Base-by-base conservation (phyloP, 495 filamentous ascomycete species). In the Penicillium angulare region DNA sequence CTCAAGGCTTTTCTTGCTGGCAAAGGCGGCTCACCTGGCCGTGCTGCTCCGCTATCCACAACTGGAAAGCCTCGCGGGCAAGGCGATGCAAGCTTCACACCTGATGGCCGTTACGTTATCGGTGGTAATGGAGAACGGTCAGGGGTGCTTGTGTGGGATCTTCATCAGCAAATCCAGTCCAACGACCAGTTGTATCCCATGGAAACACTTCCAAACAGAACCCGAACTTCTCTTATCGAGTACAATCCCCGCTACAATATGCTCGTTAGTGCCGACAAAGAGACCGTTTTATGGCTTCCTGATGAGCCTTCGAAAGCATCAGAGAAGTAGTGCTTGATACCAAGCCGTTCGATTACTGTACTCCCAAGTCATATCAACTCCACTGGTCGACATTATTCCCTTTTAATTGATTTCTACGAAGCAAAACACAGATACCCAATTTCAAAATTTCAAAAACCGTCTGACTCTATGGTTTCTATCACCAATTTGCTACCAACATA, bases 231-330 rank as follows among this genome's bases (percentile, higher is more conserved):
- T 1, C 76, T 95, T 8, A 81, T 97, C 42, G 88, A 88, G 36
- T 92, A 88, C 64, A 97, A 96, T 68, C 95, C 90, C 6, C 78
- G 89, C 36, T 90, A 84, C 68, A 95, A 97, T 66, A 83, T 97
- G 76, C 74, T 96, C 53, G 90, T 87, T 13, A 90, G 84, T 33
- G 95, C 87, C 5, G 90, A 97, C 60, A 85, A 85, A 60, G 92
- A 97, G 53, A 75, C 92, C 48, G 72, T 93, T 39, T 90, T 98
- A 51, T 97, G 93, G 92, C 66, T 95, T 26, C 93, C 93, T 3
- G 71, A 75, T 16, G 73, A 76, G 13, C 44, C 45, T 24, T 43
- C 65, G 6, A 67, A 61, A 47, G 39, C 61, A 7, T 49, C 65
- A 1, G 67, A 76, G 20, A 69, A 73, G 45, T 68, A 69, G 54